Evolutionary conservation across 164 flowering plant species (phyloP).

Genomic region (Tetracentron sinense): DNA sequence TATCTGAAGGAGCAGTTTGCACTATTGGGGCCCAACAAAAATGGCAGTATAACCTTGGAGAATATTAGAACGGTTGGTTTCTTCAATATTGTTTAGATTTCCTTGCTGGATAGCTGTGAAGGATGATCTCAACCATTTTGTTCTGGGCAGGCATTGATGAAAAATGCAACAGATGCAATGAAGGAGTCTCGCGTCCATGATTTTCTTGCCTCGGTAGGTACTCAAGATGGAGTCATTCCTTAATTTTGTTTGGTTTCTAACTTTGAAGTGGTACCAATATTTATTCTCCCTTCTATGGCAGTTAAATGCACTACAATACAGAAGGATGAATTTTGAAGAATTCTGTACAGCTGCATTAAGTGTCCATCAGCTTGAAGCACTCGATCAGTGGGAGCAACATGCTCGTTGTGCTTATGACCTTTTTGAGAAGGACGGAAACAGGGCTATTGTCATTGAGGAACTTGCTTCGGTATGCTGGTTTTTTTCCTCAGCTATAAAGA

Average conservation of each 20-base stretch:
- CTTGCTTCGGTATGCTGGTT: slow-evolving; percentile 74
- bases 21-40: slow-evolving; percentile 62
- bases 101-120: neutral
- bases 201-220: slow-evolving; percentile 58
- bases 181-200: slow-evolving; percentile 83
- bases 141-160: slow-evolving; percentile 61
- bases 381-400: slow-evolving; percentile 89
- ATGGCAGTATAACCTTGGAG: slow-evolving; percentile 59
- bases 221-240: no score
- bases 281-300: slow-evolving; percentile 30
- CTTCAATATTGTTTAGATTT: slow-evolving; percentile 1
- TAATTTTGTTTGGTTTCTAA: no score
- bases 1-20: slow-evolving; percentile 78
- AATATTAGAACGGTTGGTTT: slow-evolving; percentile 55
- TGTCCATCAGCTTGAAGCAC: slow-evolving; percentile 85
- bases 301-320: slow-evolving; percentile 80
- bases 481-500: neutral
- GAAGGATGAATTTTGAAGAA: slow-evolving; percentile 93
- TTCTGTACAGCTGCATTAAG: slow-evolving; percentile 89
- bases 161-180: slow-evolving; percentile 87
- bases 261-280: no score
- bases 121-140: slow-evolving; percentile 11
- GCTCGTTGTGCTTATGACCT: slow-evolving; percentile 87
- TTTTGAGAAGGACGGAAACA: slow-evolving; percentile 87
- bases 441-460: slow-evolving; percentile 85